Conservation (phyloP, 495 filamentous ascomycete species). For the Chlorociboria aeruginascens region DNA sequence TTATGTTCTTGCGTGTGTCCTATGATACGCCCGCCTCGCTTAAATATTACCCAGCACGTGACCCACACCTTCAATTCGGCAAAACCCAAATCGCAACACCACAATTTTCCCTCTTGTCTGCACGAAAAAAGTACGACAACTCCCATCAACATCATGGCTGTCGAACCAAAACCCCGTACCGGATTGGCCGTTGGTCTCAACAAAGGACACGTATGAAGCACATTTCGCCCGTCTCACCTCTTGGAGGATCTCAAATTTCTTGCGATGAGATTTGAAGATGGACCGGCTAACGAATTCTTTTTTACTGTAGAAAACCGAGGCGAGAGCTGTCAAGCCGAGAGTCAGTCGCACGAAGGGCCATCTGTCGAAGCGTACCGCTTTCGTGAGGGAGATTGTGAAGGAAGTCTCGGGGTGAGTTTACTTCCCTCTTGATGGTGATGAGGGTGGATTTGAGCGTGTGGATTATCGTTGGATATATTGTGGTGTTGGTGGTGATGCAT, state of each 20-base stretch:
- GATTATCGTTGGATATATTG: background rate
- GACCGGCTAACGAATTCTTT: slow-evolving; percentile 31
- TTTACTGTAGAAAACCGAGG: slow-evolving; percentile 68
- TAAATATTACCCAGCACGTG: background rate
- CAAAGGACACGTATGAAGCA: slow-evolving; percentile 67
- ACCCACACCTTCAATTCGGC: slow-evolving; percentile 1
- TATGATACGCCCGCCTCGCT: background rate
- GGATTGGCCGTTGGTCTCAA: slow-evolving; percentile 77
- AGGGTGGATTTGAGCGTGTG: background rate
- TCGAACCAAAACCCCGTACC: slow-evolving; percentile 45
- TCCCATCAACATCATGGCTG: slow-evolving; percentile 35
- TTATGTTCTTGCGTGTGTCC: no score
- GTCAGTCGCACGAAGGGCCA: slow-evolving; percentile 85
- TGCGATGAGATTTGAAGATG: slow-evolving; percentile 24
- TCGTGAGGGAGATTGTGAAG: slow-evolving; percentile 89
- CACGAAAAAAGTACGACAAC: slow-evolving; percentile 14
- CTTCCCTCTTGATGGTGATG: background rate
- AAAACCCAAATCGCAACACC: background rate
- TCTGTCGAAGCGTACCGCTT: slow-evolving; percentile 82
- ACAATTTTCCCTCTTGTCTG: slow-evolving; percentile 8
- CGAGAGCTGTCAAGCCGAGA: slow-evolving; percentile 71
- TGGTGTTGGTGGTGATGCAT: background rate
- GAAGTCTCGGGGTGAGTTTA: slow-evolving; percentile 74
- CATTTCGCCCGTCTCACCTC: slow-evolving; percentile 26
- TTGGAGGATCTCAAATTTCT: slow-evolving; percentile 46